phyloP scores from a whole-genome alignment of 768 basidiomycete species.

The Rossbeevera mucosa region DNA sequence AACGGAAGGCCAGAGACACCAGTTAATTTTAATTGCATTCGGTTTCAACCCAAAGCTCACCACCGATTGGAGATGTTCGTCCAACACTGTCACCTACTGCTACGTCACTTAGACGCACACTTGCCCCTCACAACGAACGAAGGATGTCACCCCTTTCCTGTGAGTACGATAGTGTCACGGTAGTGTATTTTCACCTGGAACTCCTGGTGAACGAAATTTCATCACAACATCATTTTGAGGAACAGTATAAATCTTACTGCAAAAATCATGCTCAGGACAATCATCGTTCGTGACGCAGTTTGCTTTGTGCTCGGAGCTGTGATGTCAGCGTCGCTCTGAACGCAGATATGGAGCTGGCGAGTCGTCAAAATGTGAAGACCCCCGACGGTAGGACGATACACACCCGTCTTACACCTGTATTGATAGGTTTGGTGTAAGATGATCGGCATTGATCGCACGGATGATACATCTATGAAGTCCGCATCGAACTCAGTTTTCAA shows the following conservation, averaged over 20 bases:
- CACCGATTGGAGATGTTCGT: neutral
- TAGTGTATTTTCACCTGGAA: neutral
- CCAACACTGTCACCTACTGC: neutral
- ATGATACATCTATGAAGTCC: neutral
- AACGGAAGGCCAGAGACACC: neutral
- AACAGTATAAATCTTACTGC: neutral
- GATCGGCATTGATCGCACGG: neutral
- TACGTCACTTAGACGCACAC: neutral
- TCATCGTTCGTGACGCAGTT: no score
- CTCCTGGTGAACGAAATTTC: neutral
- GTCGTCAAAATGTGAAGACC: neutral
- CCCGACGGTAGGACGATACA: neutral
- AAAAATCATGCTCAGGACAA: no score
- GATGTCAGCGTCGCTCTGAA: neutral
- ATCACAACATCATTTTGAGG: neutral
- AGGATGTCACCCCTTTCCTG: neutral
- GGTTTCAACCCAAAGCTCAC: neutral
- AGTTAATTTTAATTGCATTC: neutral
- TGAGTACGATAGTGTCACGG: neutral
- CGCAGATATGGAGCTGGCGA: neutral
- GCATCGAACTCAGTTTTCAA: neutral
- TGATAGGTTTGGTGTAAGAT: neutral
- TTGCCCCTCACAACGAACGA: neutral
- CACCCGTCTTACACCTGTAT: no score
- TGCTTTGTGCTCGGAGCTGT: neutral